Percentiles rank a stretch among this genome's conserved stretches.
Evolutionary conservation across 257 asterid genomes (phyloP).

Genomic region (Lycium barbarum): DNA sequence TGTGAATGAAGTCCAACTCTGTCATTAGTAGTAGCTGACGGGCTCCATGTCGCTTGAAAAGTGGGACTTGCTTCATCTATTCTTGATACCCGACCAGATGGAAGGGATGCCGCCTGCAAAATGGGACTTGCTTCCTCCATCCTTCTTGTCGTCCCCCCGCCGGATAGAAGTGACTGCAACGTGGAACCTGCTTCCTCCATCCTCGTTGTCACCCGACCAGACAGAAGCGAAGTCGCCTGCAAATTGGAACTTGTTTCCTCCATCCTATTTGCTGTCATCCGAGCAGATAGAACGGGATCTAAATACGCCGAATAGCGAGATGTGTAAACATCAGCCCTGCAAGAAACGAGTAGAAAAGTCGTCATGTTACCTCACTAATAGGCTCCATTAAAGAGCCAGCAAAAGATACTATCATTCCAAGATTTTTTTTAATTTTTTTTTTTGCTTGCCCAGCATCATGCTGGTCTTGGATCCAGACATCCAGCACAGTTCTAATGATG

Average conservation of each 20-base stretch:
- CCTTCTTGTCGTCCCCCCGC: constrained; percentile 22
- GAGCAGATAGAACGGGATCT: constrained; percentile 42
- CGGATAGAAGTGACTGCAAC: constrained; percentile 19
- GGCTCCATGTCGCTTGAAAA: constrained; percentile 42
- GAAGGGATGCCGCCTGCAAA: constrained; percentile 24
- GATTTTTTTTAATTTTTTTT: background rate
- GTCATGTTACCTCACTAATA: constrained; percentile 21
- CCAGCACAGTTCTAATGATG: background rate
- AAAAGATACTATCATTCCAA: background rate
- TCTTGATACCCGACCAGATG: constrained; percentile 1
- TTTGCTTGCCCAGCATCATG: background rate
- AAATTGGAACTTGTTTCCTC: constrained; percentile 27
- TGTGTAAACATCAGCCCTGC: constrained; percentile 62
- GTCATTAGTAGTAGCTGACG: constrained; percentile 47
- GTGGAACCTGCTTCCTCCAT: constrained; percentile 26
- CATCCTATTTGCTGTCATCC: constrained; percentile 7
- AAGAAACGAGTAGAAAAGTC: constrained; percentile 36
- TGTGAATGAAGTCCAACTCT: constrained; percentile 41
- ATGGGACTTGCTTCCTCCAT: constrained; percentile 25
- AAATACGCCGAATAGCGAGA: constrained; percentile 45
- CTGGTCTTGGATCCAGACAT: background rate
- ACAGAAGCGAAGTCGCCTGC: constrained; percentile 31
- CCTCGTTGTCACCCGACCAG: constrained; percentile 43
- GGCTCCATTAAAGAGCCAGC: constrained; percentile 5
- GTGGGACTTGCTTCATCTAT: constrained; percentile 42